Percentiles rank a stretch among this genome's conserved stretches.
Conservation (phyloP, 768 basidiomycete genomes). For the Phanerochaete carnosa region DNA sequence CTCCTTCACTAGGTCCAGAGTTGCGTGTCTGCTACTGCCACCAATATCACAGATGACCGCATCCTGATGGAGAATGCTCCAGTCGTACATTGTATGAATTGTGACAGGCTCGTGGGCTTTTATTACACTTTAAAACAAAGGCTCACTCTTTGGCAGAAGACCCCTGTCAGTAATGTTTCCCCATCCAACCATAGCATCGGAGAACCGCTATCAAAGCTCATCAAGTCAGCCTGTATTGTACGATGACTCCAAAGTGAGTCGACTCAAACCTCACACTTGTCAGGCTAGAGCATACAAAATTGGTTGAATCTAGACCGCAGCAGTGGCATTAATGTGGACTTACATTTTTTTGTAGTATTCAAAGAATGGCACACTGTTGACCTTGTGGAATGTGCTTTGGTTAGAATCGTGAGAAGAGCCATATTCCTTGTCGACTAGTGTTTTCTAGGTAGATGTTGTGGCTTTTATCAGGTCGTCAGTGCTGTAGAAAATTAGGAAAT, state of each 20-base stretch:
- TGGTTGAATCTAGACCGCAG: neutral
- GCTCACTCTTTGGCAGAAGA: neutral
- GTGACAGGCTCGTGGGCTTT: neutral
- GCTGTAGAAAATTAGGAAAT: neutral
- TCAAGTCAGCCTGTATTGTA: neutral
- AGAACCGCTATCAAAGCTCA: neutral
- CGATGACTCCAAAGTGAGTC: neutral
- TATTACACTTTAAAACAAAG: neutral
- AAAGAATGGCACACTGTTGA: neutral
- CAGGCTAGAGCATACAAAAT: neutral
- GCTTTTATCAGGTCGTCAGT: neutral
- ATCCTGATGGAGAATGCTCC: conserved; percentile 18
- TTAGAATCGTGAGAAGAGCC: neutral
- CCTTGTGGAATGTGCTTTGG: neutral
- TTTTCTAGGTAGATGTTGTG: neutral
- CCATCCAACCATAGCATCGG: neutral
- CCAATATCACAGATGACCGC: conserved; percentile 33
- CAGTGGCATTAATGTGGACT: neutral
- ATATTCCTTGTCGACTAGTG: neutral
- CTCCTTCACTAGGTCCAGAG: conserved; percentile 26
- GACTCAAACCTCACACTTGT: neutral
- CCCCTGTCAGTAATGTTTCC: neutral
- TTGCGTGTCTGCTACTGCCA: conserved; percentile 30
- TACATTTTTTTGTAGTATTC: neutral
- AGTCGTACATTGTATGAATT: conserved; percentile 27